These are phyloP conservation scores for Cladosporium oxysporum DNA, from an alignment of 2,329 filamentous ascomycete species.

Conservation along the genomic window DNA sequence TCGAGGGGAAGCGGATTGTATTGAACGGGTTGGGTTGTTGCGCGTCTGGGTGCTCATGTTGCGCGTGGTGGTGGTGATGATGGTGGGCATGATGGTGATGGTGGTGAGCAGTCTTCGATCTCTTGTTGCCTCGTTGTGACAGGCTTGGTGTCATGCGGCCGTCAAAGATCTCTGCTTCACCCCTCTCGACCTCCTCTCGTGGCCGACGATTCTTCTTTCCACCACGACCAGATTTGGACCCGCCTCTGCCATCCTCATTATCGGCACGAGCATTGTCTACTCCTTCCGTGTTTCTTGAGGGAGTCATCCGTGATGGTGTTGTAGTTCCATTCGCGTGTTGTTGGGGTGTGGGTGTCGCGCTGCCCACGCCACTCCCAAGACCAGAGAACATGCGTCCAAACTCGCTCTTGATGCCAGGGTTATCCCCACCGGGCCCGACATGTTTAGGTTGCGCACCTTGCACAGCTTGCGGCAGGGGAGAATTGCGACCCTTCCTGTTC, in stretches of 20 bases:
- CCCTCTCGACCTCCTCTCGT: slow-evolving; percentile 71
- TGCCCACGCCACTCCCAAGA: slow-evolving; percentile 72
- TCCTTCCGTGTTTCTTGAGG: slow-evolving; percentile 33
- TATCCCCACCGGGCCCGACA: slow-evolving; percentile 73
- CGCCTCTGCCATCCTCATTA: slow-evolving; percentile 42
- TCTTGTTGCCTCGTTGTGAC: slow-evolving; percentile 66
- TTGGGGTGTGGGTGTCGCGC: slow-evolving; percentile 48
- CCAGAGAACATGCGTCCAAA: slow-evolving; percentile 94
- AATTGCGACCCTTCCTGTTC: slow-evolving; percentile 78
- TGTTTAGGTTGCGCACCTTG: slow-evolving; percentile 85
- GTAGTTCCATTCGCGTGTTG: slow-evolving; percentile 53
- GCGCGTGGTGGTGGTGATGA: slow-evolving; percentile 44
- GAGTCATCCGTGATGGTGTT: slow-evolving; percentile 51
- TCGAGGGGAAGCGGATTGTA: slow-evolving; percentile 35
- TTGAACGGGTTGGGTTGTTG: slow-evolving; percentile 35
- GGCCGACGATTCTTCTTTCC: slow-evolving; percentile 54
- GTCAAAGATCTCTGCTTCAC: slow-evolving; percentile 65
- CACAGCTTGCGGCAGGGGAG: slow-evolving; percentile 88
- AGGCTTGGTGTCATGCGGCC: slow-evolving; percentile 62
- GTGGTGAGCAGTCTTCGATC: slow-evolving; percentile 51
- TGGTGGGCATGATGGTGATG: slow-evolving; percentile 61
- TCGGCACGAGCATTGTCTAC: slow-evolving; percentile 34
- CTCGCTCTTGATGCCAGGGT: slow-evolving; percentile 86
- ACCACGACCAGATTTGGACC: slow-evolving; percentile 40
- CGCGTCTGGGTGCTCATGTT: slow-evolving; percentile 33